Conservation (phyloP, 1,139 yeast species). For the Citeromyces siamensis region DNA sequence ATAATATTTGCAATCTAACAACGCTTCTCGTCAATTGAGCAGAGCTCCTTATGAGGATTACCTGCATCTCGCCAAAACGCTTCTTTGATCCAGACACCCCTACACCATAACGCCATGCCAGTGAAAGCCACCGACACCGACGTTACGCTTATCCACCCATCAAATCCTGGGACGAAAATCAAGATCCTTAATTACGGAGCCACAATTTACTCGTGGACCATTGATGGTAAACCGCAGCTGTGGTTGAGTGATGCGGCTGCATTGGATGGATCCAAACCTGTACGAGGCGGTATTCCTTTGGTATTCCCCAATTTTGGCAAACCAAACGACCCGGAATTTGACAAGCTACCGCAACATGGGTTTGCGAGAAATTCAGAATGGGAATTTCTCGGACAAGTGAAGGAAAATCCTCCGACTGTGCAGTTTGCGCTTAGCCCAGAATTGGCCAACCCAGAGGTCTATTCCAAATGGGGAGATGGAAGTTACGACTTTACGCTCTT, state of each 20-base stretch:
- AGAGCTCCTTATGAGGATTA: too few relatives aligned
- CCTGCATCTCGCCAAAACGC: too few relatives aligned
- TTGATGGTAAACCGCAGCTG: conserved; percentile 58
- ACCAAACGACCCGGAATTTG: conserved; percentile 28
- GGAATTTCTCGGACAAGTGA: conserved; percentile 86
- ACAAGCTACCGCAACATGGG: conserved; percentile 82
- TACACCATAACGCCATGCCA: too few relatives aligned
- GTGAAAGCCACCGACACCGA: conserved; percentile 3
- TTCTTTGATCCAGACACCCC: too few relatives aligned
- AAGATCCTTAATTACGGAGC: conserved; percentile 79
- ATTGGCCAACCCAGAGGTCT: conserved; percentile 42
- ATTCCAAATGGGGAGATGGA: conserved; percentile 47
- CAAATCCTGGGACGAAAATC: conserved; percentile 30
- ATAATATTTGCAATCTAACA: too few relatives aligned
- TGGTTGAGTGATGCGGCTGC: conserved; percentile 67
- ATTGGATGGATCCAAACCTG: conserved; percentile 85
- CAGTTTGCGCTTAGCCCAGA: conserved; percentile 90
- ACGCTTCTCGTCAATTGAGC: too few relatives aligned
- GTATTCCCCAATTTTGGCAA: conserved; percentile 96
- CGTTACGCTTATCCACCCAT: conserved; percentile 43
- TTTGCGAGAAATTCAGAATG: conserved; percentile 82
- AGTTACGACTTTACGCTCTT: conserved; percentile 66
- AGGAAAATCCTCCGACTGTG: conserved; percentile 47
- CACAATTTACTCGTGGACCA: conserved; percentile 72
- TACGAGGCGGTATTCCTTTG: conserved; percentile 93